phyloP scores from a whole-genome alignment of 78 protist species.

The Mantamonas sphyraenae region DNA sequence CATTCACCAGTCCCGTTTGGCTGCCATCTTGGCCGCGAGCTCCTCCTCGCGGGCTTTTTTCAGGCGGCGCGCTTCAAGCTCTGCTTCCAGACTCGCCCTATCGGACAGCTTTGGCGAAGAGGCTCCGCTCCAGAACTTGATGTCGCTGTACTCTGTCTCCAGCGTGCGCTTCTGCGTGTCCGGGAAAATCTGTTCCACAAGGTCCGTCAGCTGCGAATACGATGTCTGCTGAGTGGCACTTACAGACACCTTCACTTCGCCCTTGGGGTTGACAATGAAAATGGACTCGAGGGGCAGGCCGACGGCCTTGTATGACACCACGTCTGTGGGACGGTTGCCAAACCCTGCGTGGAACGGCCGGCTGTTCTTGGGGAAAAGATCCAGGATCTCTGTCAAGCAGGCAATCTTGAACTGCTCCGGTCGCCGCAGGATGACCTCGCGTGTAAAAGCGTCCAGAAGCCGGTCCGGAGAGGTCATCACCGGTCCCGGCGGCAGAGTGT shows the following conservation, averaged over 20 bases:
- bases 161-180: too few relatives aligned
- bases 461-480: constrained; percentile 87
- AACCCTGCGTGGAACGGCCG: constrained; percentile 92
- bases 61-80: too few relatives aligned
- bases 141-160: too few relatives aligned
- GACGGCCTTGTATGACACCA: constrained; percentile 46
- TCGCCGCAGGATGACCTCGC: constrained; percentile 58
- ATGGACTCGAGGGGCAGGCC: constrained; percentile 53
- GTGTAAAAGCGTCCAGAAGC: constrained; percentile 57
- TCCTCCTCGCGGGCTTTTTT: too few relatives aligned
- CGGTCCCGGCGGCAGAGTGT: constrained; percentile 87
- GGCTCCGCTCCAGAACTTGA: too few relatives aligned
- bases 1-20: too few relatives aligned
- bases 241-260: constrained; percentile 27
- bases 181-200: too few relatives aligned
- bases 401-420: constrained; percentile 94
- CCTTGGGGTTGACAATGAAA: constrained; percentile 53
- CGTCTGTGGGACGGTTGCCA: constrained; percentile 82
- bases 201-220: too few relatives aligned
- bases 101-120: too few relatives aligned
- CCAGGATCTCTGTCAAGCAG: constrained; percentile 55
- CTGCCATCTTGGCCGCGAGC: too few relatives aligned
- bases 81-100: too few relatives aligned
- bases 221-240: too few relatives aligned
- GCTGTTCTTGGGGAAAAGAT: constrained; percentile 58